Conservation (phyloP, 169 alveolate genomes). For the Miamiensis avidus region DNA sequence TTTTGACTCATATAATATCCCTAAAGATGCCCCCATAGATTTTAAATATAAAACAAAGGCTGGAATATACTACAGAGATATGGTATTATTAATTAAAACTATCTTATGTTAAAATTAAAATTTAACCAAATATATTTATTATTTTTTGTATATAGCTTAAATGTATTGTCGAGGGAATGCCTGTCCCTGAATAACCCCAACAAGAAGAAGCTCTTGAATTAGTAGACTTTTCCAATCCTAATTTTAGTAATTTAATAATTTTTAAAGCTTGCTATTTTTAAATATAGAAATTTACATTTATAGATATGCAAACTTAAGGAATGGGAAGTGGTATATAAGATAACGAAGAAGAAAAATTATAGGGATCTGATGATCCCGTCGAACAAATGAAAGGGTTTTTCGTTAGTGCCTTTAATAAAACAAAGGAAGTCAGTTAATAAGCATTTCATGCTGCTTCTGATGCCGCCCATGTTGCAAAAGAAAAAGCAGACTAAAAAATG, state of each 20-base stretch:
- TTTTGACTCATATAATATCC: constrained; percentile 39
- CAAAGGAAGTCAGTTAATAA: constrained; percentile 1
- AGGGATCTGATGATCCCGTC: constrained; percentile 1
- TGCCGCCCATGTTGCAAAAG: not conserved
- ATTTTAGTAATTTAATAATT: not conserved
- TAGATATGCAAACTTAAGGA: constrained; percentile 13
- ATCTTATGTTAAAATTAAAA: no score
- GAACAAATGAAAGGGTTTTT: constrained; percentile 18
- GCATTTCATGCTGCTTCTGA: constrained; percentile 11
- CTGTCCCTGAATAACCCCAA: constrained; percentile 15
- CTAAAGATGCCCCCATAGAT: constrained; percentile 21
- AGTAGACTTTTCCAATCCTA: constrained; percentile 14
- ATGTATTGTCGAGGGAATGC: constrained; percentile 17
- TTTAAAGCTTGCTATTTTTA: not conserved
- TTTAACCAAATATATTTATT: no score
- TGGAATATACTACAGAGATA: constrained; percentile 29
- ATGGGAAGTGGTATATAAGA: not conserved
- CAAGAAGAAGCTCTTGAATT: constrained; percentile 29
- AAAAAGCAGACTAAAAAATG: constrained; percentile 2
- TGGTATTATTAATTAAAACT: constrained; percentile 1
- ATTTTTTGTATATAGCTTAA: not conserved
- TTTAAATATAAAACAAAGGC: constrained; percentile 27
- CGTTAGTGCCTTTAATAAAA: not conserved
- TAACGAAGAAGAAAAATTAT: not conserved
- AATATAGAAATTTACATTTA: not conserved